Evolutionary conservation across 1,139 yeast species (phyloP), one percentile per base, ranked within the genome.

Genomic region (Blastobotrys elegans): DNA sequence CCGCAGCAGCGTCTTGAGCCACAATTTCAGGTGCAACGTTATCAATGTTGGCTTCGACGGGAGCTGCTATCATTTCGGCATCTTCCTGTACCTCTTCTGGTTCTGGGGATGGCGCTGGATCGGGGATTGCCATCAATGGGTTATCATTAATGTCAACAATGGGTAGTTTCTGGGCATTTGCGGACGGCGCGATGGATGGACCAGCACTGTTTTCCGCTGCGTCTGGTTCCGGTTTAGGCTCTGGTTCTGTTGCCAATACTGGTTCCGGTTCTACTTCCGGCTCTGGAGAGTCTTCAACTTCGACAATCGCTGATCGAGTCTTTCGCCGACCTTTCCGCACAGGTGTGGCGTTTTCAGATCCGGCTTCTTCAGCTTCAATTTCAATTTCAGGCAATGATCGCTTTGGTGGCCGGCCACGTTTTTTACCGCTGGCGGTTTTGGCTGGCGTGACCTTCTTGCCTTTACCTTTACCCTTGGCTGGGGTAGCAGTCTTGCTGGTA

Each of bases 361-460:
- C 40, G 14, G 35, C 50, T 18, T 42, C 46, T n/a, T n/a, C n/a
- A n/a, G n/a, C n/a, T n/a, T n/a, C n/a, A n/a, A n/a, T n/a, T n/a
- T n/a, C n/a, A n/a, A n/a, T n/a, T 7, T 42, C 46, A 10, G 46
- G 11, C 7, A 44, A 29, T 20, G 57, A 53, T 11, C 52, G 46
- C 50, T 64, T 65, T 37, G 60, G 53, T 0, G 67, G 69, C 21
- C 68, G 41, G 1, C 67, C 69, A 13, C 65, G 56, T 26, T 60
- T 58, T 27, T 52, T 51, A 1, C 55, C 55, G 2, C 56, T 38
- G 13, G 42, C 17, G n/a, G 31, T 36, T 4, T 18, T 11, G n/a
- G n/a, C n/a, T 6, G 40, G 34, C 3, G 42, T 36, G 2, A 20
- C 35, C 2, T 18, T 32, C 29, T 35, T 38, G 8, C 33, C 7